These are phyloP conservation scores for Cicer bijugum DNA, from an alignment of 306 rosid species.

Conservation along the genomic window DNA sequence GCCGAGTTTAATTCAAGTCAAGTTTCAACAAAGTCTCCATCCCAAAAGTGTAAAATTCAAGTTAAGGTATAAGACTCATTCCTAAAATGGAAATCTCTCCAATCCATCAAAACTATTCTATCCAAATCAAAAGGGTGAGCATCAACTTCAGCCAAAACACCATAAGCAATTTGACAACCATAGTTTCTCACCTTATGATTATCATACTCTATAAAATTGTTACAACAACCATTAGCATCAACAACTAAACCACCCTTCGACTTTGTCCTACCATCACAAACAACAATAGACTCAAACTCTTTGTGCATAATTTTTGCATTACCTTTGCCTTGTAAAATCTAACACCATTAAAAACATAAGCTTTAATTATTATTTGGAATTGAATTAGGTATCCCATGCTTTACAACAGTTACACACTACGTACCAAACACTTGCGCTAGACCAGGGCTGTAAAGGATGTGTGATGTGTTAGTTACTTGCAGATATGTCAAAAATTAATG, in stretches of 20 bases:
- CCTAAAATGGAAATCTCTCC: slow-evolving; percentile 71
- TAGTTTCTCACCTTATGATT: slow-evolving; percentile 55
- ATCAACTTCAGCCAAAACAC: slow-evolving; percentile 77
- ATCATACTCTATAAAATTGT: slow-evolving; percentile 51
- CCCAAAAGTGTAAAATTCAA: slow-evolving; percentile 68
- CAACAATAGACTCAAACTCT: slow-evolving; percentile 60
- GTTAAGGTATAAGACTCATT: slow-evolving; percentile 55
- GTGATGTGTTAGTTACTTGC: not conserved
- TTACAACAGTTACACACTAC: too few species aligned
- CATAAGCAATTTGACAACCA: slow-evolving; percentile 84
- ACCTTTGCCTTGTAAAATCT: slow-evolving; percentile 70
- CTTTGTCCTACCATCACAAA: slow-evolving; percentile 65
- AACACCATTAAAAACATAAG: slow-evolving; percentile 67
- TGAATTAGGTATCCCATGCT: too few species aligned
- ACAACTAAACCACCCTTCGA: slow-evolving; percentile 66
- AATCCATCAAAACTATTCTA: slow-evolving; percentile 65
- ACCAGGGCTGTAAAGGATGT: not conserved
- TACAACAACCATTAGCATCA: slow-evolving; percentile 82
- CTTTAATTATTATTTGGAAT: not conserved
- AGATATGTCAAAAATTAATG: not conserved
- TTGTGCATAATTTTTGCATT: slow-evolving; percentile 56
- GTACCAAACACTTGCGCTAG: too few species aligned
- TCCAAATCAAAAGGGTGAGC: slow-evolving; percentile 80
- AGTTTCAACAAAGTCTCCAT: slow-evolving; percentile 87
- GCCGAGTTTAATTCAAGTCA: slow-evolving; percentile 70